These are phyloP conservation scores for Colletotrichum musicola DNA, from an alignment of 2,329 filamentous ascomycete genomes.

Conservation along the genomic window DNA sequence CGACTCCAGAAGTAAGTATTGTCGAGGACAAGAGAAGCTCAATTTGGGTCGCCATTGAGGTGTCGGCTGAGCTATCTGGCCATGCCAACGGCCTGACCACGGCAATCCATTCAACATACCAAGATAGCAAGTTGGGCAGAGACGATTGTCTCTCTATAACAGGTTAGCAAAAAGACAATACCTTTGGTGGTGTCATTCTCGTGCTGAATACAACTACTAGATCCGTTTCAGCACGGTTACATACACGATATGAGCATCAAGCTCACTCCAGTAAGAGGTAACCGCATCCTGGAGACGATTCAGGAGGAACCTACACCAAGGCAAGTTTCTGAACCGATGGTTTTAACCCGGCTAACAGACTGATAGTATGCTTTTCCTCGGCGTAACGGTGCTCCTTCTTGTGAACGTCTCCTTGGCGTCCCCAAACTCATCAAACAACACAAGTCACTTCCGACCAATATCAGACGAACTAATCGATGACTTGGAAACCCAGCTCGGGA, in stretches of 20 bases:
- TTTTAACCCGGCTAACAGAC: neutral
- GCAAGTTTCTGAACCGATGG: conserved; percentile 47
- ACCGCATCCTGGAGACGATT: conserved; percentile 55
- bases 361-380: conserved; percentile 55
- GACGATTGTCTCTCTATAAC: too few relatives aligned
- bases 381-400: conserved; percentile 62
- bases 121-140: too few relatives aligned
- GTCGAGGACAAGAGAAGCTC: conserved; percentile 49
- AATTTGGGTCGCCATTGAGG: conserved; percentile 64
- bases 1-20: conserved; percentile 56
- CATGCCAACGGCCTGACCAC: neutral
- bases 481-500: conserved; percentile 68
- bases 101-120: too few relatives aligned
- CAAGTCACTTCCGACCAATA: conserved; percentile 50
- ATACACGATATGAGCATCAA: conserved; percentile 63
- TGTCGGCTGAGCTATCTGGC: conserved; percentile 56
- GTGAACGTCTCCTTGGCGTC: conserved; percentile 56
- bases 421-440: conserved; percentile 19
- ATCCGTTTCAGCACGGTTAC: conserved; percentile 56
- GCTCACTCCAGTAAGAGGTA: conserved; percentile 57
- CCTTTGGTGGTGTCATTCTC: neutral
- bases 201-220: neutral
- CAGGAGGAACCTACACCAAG: conserved; percentile 57
- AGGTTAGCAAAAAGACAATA: too few relatives aligned
- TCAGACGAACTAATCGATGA: conserved; percentile 71